Percentiles rank a stretch among this genome's conserved stretches.
Conservation (phyloP, 352 stramenopile species). For the Plasmopara halstedii region DNA sequence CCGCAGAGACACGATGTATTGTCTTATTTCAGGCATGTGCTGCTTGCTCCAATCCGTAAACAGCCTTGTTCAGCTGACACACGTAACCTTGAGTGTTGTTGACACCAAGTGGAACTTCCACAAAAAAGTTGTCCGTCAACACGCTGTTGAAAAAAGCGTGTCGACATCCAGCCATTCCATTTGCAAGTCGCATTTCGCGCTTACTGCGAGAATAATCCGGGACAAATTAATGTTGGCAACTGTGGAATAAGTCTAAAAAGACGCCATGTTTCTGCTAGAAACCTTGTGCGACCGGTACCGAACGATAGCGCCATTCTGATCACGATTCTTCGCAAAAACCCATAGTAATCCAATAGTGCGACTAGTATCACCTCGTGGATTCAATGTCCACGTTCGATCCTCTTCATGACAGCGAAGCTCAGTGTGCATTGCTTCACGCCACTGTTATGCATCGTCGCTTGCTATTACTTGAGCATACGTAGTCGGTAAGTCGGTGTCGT, state of each 20-base stretch:
- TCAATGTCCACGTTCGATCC: background rate
- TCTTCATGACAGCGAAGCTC: constrained; percentile 3
- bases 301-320: background rate
- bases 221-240: background rate
- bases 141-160: background rate
- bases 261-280: background rate
- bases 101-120: background rate
- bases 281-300: background rate
- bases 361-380: background rate
- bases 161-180: background rate
- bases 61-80: background rate
- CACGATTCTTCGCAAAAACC: background rate
- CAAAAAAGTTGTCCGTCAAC: background rate
- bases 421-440: background rate
- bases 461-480: background rate
- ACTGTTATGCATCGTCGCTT: background rate
- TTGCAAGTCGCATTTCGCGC: background rate
- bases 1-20: background rate
- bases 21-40: background rate
- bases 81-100: background rate
- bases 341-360: background rate
- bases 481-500: background rate
- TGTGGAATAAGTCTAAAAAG: background rate
- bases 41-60: background rate
- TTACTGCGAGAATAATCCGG: background rate